Percentiles rank a stretch among this genome's conserved stretches.
Evolutionary conservation across 2,329 filamentous ascomycete genomes (phyloP).

Genomic region (Colletotrichum sp.): DNA sequence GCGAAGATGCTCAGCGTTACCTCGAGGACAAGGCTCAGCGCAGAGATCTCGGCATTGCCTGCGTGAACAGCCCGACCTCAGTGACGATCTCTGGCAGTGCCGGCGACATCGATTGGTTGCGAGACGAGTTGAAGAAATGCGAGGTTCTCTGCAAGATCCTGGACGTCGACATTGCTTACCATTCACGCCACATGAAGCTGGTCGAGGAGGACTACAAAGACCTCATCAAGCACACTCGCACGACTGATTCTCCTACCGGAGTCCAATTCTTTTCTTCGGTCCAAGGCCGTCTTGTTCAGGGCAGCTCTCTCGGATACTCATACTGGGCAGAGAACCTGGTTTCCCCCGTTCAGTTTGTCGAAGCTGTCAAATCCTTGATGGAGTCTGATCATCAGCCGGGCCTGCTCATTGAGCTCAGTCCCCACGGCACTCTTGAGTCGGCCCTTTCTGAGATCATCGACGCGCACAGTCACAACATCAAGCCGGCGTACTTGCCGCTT

Average conservation of each 20-base stretch:
- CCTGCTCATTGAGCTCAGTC: slow-evolving; percentile 47
- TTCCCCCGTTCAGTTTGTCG: slow-evolving; percentile 47
- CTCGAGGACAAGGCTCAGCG: slow-evolving; percentile 22
- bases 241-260: neutral
- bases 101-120: slow-evolving; percentile 34
- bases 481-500: slow-evolving; percentile 28
- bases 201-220: slow-evolving; percentile 41
- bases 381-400: slow-evolving; percentile 31
- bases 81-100: slow-evolving; percentile 48
- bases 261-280: slow-evolving; percentile 47
- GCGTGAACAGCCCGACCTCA: slow-evolving; percentile 48
- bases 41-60: slow-evolving; percentile 41
- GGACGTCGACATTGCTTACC: slow-evolving; percentile 45
- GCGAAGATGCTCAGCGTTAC: slow-evolving; percentile 29
- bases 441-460: slow-evolving; percentile 41
- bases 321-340: slow-evolving; percentile 56
- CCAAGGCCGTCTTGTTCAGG: slow-evolving; percentile 27
- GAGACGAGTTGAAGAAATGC: slow-evolving; percentile 32
- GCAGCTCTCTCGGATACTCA: neutral
- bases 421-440: slow-evolving; percentile 38
- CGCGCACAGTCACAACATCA: neutral
- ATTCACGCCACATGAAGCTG: slow-evolving; percentile 48
- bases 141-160: slow-evolving; percentile 40
- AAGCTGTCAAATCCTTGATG: slow-evolving; percentile 43
- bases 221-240: slow-evolving; percentile 27